A percentile compares a stretch with the other conserved stretches of the same genome.
phyloP scores from a whole-genome alignment of 2,329 filamentous ascomycete species.

The Bipolaris sorokiniana region DNA sequence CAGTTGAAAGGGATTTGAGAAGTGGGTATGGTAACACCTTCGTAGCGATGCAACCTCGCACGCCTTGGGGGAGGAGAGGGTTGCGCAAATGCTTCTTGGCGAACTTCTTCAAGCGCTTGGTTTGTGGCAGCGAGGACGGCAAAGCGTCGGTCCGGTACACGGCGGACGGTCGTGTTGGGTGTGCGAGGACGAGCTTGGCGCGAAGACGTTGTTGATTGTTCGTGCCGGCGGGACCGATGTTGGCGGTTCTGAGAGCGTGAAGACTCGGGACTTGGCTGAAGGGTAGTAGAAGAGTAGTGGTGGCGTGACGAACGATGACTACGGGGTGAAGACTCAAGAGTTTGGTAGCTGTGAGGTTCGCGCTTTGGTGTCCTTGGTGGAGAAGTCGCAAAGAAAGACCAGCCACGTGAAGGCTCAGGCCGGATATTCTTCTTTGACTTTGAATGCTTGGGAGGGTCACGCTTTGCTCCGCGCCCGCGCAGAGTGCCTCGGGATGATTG shows the following conservation, averaged over 20 bases:
- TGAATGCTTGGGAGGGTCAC: conserved; percentile 40
- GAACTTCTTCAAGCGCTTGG: conserved; percentile 43
- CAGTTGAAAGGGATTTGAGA: conserved; percentile 45
- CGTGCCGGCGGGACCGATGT: conserved; percentile 39
- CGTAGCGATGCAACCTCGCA: conserved; percentile 41
- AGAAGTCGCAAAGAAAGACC: conserved; percentile 42
- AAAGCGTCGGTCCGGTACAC: conserved; percentile 47
- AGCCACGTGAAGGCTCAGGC: conserved; percentile 33
- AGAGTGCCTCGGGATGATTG: conserved; percentile 44
- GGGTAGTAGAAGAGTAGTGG: conserved; percentile 25
- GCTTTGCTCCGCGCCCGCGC: conserved; percentile 46
- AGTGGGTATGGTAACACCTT: conserved; percentile 40
- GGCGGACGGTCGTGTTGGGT: conserved; percentile 43
- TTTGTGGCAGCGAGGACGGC: conserved; percentile 48
- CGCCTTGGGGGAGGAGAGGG: conserved; percentile 42
- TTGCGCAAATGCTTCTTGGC: conserved; percentile 46
- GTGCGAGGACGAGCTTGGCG: conserved; percentile 40
- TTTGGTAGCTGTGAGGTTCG: conserved; percentile 33
- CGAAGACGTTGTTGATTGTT: conserved; percentile 27
- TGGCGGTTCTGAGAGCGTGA: conserved; percentile 34
- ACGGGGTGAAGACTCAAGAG: conserved; percentile 37
- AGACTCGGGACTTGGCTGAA: conserved; percentile 20
- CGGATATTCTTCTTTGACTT: conserved; percentile 40
- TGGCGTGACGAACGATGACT: conserved; percentile 38
- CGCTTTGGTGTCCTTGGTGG: conserved; percentile 38